These are phyloP conservation scores for Carex parvula DNA, from an alignment of 176 grass and related monocot species.

Conservation along the genomic window DNA sequence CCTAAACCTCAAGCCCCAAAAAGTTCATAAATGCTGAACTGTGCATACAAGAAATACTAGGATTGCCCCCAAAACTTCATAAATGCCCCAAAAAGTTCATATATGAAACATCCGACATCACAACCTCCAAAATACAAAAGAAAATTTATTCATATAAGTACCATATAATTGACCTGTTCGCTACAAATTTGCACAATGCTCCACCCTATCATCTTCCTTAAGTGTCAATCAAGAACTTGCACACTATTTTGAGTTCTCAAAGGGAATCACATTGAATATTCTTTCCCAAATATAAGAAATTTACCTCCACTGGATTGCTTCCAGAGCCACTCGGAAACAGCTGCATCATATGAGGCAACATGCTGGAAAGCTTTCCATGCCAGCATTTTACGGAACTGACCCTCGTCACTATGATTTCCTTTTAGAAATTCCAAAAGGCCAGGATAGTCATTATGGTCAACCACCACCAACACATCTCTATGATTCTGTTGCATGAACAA, in stretches of 20 bases:
- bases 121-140: background rate
- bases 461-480: slow-evolving; percentile 46
- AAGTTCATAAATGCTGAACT: background rate
- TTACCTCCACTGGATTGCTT: slow-evolving; percentile 63
- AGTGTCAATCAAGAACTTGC: background rate
- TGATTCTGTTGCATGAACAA: slow-evolving; percentile 30
- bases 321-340: slow-evolving; percentile 80
- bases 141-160: background rate
- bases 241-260: background rate
- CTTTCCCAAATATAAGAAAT: background rate
- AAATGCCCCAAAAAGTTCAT: background rate
- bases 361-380: slow-evolving; percentile 94
- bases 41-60: background rate
- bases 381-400: slow-evolving; percentile 56
- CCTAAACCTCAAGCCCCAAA: background rate
- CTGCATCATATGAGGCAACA: slow-evolving; percentile 77
- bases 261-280: background rate
- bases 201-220: background rate
- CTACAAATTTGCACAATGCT: background rate
- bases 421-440: slow-evolving; percentile 40
- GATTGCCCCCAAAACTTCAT: background rate
- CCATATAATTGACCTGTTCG: background rate
- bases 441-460: slow-evolving; percentile 49
- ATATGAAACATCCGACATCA: background rate
- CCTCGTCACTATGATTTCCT: slow-evolving; percentile 42